phyloP scores from a whole-genome alignment of 805 yeast genomes.

The Suhomyces sp. region DNA sequence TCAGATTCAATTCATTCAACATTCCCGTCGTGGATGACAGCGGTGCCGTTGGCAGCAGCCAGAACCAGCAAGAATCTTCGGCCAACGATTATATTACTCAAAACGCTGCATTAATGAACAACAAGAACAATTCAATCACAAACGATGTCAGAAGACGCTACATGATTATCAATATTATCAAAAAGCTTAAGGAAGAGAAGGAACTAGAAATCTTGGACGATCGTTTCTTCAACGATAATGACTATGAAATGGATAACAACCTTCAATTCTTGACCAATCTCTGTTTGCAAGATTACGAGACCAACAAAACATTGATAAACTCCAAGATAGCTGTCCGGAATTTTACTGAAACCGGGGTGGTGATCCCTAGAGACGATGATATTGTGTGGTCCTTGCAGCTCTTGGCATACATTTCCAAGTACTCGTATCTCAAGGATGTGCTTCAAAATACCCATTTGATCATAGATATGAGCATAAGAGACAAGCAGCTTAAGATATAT shows the following conservation, averaged over 20 bases:
- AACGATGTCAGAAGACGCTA: slow-evolving; percentile 36
- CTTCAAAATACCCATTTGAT: slow-evolving; percentile 76
- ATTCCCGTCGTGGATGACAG: neutral
- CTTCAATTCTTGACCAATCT: slow-evolving; percentile 40
- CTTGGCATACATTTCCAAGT: slow-evolving; percentile 89
- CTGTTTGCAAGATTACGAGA: slow-evolving; percentile 35
- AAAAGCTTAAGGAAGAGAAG: slow-evolving; percentile 37
- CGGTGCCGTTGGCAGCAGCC: neutral
- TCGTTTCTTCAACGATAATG: slow-evolving; percentile 26
- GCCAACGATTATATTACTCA: neutral
- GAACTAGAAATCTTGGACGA: slow-evolving; percentile 34
- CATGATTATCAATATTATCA: slow-evolving; percentile 33
- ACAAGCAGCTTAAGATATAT: slow-evolving; percentile 36
- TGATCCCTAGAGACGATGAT: slow-evolving; percentile 91
- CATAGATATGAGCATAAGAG: slow-evolving; percentile 54
- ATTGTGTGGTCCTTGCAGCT: slow-evolving; percentile 91
- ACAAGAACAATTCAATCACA: slow-evolving; percentile 15
- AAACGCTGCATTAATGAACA: slow-evolving; percentile 2
- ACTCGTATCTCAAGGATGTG: slow-evolving; percentile 70
- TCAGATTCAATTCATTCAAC: slow-evolving; percentile 19
- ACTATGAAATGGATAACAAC: slow-evolving; percentile 42
- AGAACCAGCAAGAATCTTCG: neutral
- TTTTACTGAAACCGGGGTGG: slow-evolving; percentile 57
- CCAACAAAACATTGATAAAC: slow-evolving; percentile 24
- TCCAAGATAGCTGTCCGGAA: slow-evolving; percentile 34